Evolutionary conservation across 148 eudicot genomes (phyloP).

Genomic region (Hydrangea macrophylla): DNA sequence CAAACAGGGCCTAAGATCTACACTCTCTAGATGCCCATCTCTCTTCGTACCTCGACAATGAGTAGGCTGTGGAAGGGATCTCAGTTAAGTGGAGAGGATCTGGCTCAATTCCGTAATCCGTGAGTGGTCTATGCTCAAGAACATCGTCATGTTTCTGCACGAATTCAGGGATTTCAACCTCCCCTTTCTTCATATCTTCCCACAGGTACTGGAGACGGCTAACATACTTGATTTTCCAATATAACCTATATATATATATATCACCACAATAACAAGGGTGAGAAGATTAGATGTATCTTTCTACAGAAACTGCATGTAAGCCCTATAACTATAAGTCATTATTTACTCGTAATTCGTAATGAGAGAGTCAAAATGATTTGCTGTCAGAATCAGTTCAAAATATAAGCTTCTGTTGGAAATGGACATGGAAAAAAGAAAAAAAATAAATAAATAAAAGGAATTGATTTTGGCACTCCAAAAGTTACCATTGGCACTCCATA

Average conservation of each 20-base stretch:
- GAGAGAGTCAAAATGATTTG: not conserved
- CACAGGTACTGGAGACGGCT: constrained; percentile 92
- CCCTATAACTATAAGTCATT: not conserved
- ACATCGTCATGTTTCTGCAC: constrained; percentile 76
- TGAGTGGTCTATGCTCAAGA: constrained; percentile 88
- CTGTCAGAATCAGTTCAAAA: not conserved
- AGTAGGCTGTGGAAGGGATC: constrained; percentile 47
- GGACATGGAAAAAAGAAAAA: too few species aligned
- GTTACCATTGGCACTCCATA: too few species aligned
- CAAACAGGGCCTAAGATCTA: constrained; percentile 41
- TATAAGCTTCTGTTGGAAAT: not conserved
- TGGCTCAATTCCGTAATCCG: constrained; percentile 95
- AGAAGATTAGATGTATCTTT: not conserved
- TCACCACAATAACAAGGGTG: not conserved
- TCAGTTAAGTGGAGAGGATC: constrained; percentile 71
- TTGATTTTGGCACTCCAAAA: too few species aligned
- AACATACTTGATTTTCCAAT: constrained; percentile 90
- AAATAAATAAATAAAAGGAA: too few species aligned
- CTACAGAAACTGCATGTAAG: not conserved
- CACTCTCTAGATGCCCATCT: constrained; percentile 62
- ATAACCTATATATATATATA: constrained; percentile 60
- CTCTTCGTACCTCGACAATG: constrained; percentile 57
- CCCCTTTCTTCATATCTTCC: constrained; percentile 87
- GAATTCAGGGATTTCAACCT: constrained; percentile 80
- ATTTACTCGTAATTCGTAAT: not conserved